Conservation (phyloP, 202 grass and related monocot genomes). For the Panicum virgatum region DNA sequence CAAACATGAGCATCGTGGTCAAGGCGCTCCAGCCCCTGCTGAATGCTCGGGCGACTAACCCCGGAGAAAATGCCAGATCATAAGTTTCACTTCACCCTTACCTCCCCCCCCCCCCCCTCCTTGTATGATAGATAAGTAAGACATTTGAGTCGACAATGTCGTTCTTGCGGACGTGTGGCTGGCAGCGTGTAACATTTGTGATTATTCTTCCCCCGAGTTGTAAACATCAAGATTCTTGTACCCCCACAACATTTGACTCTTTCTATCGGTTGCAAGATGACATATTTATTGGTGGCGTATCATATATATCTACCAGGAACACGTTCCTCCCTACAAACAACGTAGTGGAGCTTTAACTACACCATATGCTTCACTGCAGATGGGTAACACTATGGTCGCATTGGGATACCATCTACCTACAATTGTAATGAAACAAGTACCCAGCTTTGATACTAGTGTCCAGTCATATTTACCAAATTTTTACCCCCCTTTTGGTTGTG, state of each 20-base stretch:
- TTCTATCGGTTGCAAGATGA: slow-evolving; percentile 33
- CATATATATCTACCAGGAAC: slow-evolving; percentile 9
- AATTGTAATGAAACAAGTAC: neutral
- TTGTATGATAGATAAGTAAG: slow-evolving; percentile 56
- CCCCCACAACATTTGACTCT: slow-evolving; percentile 38
- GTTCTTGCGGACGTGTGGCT: slow-evolving; percentile 31
- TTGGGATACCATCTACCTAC: neutral
- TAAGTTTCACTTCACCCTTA: slow-evolving; percentile 9
- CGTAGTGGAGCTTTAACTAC: neutral
- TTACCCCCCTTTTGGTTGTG: neutral
- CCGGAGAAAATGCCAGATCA: slow-evolving; percentile 40
- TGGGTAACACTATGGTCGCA: neutral
- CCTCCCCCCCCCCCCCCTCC: neutral
- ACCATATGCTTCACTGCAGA: neutral
- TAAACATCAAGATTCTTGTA: slow-evolving; percentile 46
- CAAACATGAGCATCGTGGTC: slow-evolving; percentile 91
- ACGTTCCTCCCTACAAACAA: neutral
- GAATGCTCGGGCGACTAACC: slow-evolving; percentile 58
- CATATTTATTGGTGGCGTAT: slow-evolving; percentile 9
- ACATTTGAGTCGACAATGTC: slow-evolving; percentile 29
- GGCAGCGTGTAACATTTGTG: slow-evolving; percentile 50
- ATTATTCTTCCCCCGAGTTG: slow-evolving; percentile 41
- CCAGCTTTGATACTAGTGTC: neutral
- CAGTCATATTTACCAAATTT: neutral
- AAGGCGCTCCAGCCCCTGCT: slow-evolving; percentile 83